Conservation (phyloP, 371 early-diverging fungal genomes). For the Actinomucor elegans region DNA sequence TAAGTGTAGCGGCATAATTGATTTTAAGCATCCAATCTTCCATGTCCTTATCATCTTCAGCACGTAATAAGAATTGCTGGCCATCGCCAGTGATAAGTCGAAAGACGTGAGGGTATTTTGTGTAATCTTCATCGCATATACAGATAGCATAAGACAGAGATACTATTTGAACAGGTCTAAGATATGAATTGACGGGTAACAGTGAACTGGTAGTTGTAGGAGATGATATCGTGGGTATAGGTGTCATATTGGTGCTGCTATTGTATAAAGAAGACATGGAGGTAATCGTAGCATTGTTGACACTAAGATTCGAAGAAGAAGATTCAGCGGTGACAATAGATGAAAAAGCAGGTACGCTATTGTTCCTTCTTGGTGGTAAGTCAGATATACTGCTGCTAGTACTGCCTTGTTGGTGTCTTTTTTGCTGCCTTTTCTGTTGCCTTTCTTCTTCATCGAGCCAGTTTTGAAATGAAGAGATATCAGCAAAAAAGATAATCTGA, state of each 20-base stretch:
- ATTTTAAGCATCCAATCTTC: conserved; percentile 83
- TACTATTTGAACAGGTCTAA: conserved; percentile 54
- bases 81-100: conserved; percentile 70
- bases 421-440: too few species aligned
- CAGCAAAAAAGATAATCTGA: conserved; percentile 73
- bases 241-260: background rate
- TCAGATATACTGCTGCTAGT: too few species aligned
- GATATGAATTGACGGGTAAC: conserved; percentile 7
- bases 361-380: conserved; percentile 10
- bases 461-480: conserved; percentile 39
- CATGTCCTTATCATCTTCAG: conserved; percentile 65
- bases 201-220: conserved; percentile 6
- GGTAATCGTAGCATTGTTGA: conserved; percentile 12
- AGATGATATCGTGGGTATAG: conserved; percentile 6
- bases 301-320: conserved; percentile 5
- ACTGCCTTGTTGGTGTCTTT: background rate
- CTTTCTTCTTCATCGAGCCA: conserved; percentile 36
- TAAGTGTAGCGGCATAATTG: conserved; percentile 78
- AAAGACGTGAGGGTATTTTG: conserved; percentile 76
- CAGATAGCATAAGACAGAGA: conserved; percentile 70
- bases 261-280: conserved; percentile 19
- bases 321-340: background rate
- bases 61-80: conserved; percentile 70
- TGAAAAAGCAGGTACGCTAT: conserved; percentile 24
- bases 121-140: conserved; percentile 70